Conservation (phyloP, 345 rosid genomes). For the Eucalyptus camaldulensis region DNA sequence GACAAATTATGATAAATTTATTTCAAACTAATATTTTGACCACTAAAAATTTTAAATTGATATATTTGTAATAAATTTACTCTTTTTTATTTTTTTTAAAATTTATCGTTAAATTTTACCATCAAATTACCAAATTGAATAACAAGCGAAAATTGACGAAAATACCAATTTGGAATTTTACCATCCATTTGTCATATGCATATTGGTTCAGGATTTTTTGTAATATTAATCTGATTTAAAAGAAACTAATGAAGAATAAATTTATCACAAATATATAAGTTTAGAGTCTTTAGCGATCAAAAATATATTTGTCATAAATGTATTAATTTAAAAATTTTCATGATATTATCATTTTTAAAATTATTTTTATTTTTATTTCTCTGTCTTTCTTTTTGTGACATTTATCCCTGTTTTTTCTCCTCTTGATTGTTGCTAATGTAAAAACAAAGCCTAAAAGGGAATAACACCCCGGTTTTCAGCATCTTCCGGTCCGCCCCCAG, state of each 20-base stretch:
- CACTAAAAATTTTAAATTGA: accelerated
- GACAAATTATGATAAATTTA: accelerated
- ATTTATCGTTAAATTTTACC: accelerated
- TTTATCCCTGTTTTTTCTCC: not conserved
- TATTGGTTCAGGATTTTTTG: accelerated
- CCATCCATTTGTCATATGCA: accelerated
- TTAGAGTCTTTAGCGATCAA: accelerated
- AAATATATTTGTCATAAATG: too few species aligned
- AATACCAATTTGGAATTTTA: accelerated
- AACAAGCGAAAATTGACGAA: accelerated
- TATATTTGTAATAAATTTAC: accelerated
- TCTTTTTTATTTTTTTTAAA: too few species aligned
- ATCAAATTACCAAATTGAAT: accelerated
- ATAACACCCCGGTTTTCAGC: not conserved
- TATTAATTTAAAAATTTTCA: accelerated
- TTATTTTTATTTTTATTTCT: too few species aligned
- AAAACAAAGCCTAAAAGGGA: not conserved
- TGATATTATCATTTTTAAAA: too few species aligned
- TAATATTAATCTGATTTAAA: too few species aligned
- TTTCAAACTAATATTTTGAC: accelerated
- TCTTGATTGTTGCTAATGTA: accelerated
- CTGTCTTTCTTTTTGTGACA: not conserved
- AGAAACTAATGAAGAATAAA: accelerated
- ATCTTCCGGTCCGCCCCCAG: not conserved
- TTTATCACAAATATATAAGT: accelerated